These are phyloP conservation scores for Talaromyces sp. DNA, from an alignment of 2,329 filamentous ascomycete species.

Conservation along the genomic window DNA sequence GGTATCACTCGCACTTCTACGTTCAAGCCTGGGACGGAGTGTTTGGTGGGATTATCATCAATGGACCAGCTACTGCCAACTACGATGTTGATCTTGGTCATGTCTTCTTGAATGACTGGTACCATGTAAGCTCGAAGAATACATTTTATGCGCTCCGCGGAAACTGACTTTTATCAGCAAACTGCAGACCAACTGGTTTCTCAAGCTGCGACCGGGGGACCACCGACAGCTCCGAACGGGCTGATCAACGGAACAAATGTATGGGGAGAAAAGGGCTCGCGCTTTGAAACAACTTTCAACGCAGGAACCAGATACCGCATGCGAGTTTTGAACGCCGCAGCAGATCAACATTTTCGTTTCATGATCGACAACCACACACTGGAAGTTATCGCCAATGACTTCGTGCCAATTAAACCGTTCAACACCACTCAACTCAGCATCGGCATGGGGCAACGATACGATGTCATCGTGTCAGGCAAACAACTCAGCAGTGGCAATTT, in stretches of 20 bases:
- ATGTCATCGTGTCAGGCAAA: slow-evolving; percentile 49
- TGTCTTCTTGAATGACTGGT: slow-evolving; percentile 32
- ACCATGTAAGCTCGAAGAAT: slow-evolving; percentile 10
- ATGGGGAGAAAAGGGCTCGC: slow-evolving; percentile 3
- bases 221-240: slow-evolving; percentile 7
- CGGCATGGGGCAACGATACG: slow-evolving; percentile 39
- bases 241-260: slow-evolving; percentile 13
- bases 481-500: slow-evolving; percentile 44
- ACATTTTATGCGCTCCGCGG: neutral
- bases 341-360: slow-evolving; percentile 11
- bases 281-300: slow-evolving; percentile 5
- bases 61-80: slow-evolving; percentile 33
- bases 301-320: slow-evolving; percentile 7
- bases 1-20: slow-evolving; percentile 38
- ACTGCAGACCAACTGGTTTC: slow-evolving; percentile 10
- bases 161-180: neutral
- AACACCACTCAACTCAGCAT: slow-evolving; percentile 6
- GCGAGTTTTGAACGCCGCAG: slow-evolving; percentile 10
- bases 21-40: slow-evolving; percentile 36
- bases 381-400: slow-evolving; percentile 12
- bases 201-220: slow-evolving; percentile 6
- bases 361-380: slow-evolving; percentile 13
- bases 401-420: slow-evolving; percentile 11
- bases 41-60: slow-evolving; percentile 34
- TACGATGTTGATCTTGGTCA: slow-evolving; percentile 35